Base-by-base conservation (phyloP, 1,139 yeast species). In the Debaryomyces sp. region DNA sequence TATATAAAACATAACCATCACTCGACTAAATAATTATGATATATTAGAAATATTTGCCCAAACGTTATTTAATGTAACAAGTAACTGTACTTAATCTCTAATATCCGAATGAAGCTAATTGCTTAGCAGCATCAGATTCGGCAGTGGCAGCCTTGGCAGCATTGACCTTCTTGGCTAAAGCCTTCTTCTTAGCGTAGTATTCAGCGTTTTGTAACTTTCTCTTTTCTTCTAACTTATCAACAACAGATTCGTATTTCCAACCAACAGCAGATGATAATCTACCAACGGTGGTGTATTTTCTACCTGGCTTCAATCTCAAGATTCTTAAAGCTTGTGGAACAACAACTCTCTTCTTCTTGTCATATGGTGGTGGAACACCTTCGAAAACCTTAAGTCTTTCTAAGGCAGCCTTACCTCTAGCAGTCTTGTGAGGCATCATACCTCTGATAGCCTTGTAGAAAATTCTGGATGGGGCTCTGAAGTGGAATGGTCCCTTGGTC, bases 301-400 rank as follows among this genome's bases (percentile, higher is more conserved):
- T 92, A 78, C 99, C 99, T 78, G 92, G 99, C 84, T 91, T 92
- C 81, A 94, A 89, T 87, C 99, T 91, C 78, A 94, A 85, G 67
- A 95, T 97, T 84, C 99, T 92, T 75, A 94, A 86, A 73, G 99
- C 99, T 84, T 91, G 97, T 77, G 99, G 99, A 72, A 94, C 99
- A 67, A 94, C 99, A 75, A 92, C 97, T 80, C 97, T 90, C 96
- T 94, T 92, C 91, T 90, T 89, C 84, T 87, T 91, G 94, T 94
- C 99, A 81, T 89, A 94, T 80, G 99, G 99, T 62, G 98, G 94
- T 79, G 99, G 99, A 61, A 95, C 86, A 87, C 99, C 99, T 83
- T 94, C 99, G 72, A 89, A 94, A 68, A 94, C 98, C 95, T 94
- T 91, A 71, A 94, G 89, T 84, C 97, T 91, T 84, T 92, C 98